Evolutionary conservation across 176 grass and related monocot genomes (phyloP).

Genomic region (Musa itinerans): DNA sequence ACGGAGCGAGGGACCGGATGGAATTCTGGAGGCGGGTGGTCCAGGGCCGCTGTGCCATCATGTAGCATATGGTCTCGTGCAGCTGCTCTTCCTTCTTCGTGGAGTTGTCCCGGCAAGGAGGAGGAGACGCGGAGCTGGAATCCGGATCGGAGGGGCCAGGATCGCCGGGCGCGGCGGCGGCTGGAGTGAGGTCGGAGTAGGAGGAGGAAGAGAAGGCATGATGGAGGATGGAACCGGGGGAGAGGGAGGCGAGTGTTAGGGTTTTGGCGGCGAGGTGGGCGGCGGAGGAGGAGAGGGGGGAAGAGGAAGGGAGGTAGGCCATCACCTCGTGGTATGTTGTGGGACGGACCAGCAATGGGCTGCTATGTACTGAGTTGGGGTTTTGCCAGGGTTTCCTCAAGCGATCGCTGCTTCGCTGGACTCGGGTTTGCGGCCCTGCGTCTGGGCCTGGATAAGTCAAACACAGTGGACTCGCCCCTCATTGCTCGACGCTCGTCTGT

Average conservation of each 20-base stretch:
- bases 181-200: not conserved
- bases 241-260: not conserved
- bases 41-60: slow-evolving; percentile 77
- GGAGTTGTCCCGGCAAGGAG: not conserved
- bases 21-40: slow-evolving; percentile 95
- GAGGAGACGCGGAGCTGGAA: not conserved
- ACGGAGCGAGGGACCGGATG: slow-evolving; percentile 49
- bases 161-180: not conserved
- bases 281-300: not conserved
- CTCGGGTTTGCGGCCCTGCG: no score
- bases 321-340: not conserved
- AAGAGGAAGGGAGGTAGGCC: not conserved
- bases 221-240: not conserved
- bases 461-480: no score
- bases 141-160: not conserved
- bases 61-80: slow-evolving; percentile 71
- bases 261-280: slow-evolving; percentile 21
- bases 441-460: no score
- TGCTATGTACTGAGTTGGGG: no score
- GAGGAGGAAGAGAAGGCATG: slow-evolving; percentile 8
- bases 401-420: no score
- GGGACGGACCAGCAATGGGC: no score
- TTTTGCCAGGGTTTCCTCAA: no score
- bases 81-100: slow-evolving; percentile 31
- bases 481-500: no score